Percentiles rank a stretch among this genome's conserved stretches.
Conservation (phyloP, 192 early-diverging fungal genomes). For the Gigaspora rosea region DNA sequence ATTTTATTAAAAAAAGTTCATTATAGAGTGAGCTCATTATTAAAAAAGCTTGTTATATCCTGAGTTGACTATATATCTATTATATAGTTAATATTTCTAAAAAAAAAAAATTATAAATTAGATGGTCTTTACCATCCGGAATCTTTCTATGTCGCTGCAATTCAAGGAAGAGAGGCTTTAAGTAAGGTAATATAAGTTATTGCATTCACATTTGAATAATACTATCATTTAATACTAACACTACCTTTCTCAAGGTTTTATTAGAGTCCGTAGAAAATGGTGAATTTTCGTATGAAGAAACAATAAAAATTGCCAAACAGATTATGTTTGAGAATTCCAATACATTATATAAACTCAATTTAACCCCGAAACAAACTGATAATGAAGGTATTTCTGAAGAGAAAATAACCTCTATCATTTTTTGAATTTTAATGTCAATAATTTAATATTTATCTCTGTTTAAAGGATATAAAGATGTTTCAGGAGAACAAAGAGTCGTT, state of each 20-base stretch:
- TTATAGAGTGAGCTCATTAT: no score
- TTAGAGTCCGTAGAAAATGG: background rate
- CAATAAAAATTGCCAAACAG: constrained; percentile 17
- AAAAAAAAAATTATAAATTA: background rate
- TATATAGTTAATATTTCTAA: no score
- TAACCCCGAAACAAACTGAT: background rate
- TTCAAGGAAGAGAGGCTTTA: constrained; percentile 24
- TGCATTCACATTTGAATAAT: no score
- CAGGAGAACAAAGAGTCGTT: background rate
- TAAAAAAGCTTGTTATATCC: no score
- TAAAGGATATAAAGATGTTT: background rate
- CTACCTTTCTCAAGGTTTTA: background rate
- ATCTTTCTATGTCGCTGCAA: constrained; percentile 19
- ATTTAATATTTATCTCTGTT: no score
- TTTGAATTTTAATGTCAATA: background rate
- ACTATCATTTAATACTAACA: no score
- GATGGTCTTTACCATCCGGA: constrained; percentile 25
- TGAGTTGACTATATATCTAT: background rate
- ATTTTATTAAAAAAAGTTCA: no score
- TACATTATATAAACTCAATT: constrained; percentile 19
- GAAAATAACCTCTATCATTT: background rate
- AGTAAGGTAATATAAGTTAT: background rate
- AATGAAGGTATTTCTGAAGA: background rate
- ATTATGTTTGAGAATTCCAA: constrained; percentile 25
- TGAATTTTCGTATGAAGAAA: constrained; percentile 16